Conservation (phyloP, 352 stramenopile species). For the Blastocystis sp. region DNA sequence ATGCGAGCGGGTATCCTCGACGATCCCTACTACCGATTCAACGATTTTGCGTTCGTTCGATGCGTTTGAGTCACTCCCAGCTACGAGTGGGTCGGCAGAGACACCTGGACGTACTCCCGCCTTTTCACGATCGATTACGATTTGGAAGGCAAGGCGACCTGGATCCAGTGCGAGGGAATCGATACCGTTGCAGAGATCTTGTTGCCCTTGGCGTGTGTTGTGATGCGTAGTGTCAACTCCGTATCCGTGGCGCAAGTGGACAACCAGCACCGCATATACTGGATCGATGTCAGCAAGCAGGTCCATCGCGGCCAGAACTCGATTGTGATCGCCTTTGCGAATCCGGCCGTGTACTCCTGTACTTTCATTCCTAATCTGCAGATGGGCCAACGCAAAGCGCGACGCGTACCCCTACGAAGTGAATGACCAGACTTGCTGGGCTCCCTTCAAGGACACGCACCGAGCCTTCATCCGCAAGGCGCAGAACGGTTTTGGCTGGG, state of each 20-base stretch:
- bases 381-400: conserved; percentile 32
- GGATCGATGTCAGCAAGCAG: conserved; percentile 72
- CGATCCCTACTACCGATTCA: conserved; percentile 78
- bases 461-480: conserved; percentile 81
- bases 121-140: conserved; percentile 70
- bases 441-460: conserved; percentile 78
- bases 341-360: conserved; percentile 74
- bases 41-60: conserved; percentile 75
- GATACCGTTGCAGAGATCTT: conserved; percentile 78
- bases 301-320: conserved; percentile 72
- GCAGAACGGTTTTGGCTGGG: conserved; percentile 81
- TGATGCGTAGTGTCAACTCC: conserved; percentile 74
- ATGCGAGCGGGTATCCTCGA: conserved; percentile 75
- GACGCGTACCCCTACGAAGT: conserved; percentile 72
- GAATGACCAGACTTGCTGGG: conserved; percentile 77
- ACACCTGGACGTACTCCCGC: conserved; percentile 76
- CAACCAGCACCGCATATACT: conserved; percentile 78
- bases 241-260: conserved; percentile 73
- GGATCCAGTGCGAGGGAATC: conserved; percentile 73
- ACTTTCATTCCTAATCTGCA: conserved; percentile 14
- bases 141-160: conserved; percentile 71
- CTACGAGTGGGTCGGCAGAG: conserved; percentile 75
- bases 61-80: neutral
- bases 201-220: conserved; percentile 70
- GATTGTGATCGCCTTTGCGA: conserved; percentile 76